Evolutionary conservation across 2,329 filamentous ascomycete genomes (phyloP).

Genomic region (Botrytis byssoidea): DNA sequence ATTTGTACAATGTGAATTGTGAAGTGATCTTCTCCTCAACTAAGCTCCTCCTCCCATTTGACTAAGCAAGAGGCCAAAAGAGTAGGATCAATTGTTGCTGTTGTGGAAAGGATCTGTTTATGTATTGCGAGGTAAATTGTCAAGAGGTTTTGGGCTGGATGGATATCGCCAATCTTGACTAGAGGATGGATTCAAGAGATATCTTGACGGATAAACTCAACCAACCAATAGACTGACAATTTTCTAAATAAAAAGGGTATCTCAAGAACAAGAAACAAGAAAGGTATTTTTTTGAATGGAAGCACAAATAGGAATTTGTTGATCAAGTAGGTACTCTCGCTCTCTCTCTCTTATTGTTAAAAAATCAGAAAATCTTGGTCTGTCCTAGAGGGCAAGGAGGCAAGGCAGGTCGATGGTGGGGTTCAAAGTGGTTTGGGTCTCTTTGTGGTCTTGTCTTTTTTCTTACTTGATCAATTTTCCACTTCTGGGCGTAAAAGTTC

Average conservation of each 20-base stretch:
- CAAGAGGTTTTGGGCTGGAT: background rate
- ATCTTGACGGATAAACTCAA: background rate
- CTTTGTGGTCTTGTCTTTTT: background rate
- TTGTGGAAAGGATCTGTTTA: background rate
- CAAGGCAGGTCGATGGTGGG: background rate
- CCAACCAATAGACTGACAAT: background rate
- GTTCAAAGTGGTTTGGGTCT: constrained; percentile 8
- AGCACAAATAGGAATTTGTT: background rate
- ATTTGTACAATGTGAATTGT: background rate
- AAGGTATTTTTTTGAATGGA: background rate
- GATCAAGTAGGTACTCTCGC: background rate
- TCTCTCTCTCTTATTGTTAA: background rate
- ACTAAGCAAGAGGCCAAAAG: background rate
- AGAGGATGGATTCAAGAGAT: background rate
- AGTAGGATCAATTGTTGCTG: background rate
- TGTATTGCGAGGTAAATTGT: background rate
- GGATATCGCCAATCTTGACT: background rate
- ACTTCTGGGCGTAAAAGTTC: background rate
- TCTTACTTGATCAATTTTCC: background rate
- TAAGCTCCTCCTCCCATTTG: background rate
- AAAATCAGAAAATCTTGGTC: background rate
- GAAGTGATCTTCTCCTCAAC: background rate
- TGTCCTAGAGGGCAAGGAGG: background rate
- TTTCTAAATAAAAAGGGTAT: constrained; percentile 13
- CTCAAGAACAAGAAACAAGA: background rate